Base-by-base conservation (phyloP, 139 green algal species). In the Tetradesmus obliquus region DNA sequence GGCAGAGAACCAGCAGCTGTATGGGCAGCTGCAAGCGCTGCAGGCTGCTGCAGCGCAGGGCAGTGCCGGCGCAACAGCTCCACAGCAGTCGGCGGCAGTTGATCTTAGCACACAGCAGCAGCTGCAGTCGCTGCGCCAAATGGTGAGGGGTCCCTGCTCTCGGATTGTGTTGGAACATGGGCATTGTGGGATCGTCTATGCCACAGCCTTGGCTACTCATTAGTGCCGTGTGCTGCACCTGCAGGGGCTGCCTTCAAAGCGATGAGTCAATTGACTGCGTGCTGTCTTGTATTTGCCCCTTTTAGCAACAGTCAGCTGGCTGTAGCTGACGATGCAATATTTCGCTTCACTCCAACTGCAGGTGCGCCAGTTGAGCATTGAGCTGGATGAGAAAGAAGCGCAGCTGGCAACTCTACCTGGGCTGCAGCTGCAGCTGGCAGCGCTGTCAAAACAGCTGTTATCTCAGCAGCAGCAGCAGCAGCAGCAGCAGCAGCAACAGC, bases 341-440 rank as follows among this genome's bases (percentile, higher is more conserved):
- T 7, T 66, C 57, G 57, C 57, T 9, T 66, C 57, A 62, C 9
- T 86, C 4, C n/a, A 9, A 12, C 55, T 10, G 79, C 85, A 89
- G 85, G 85, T 82, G 5, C 19, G 22, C 24, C 85, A 89, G 62
- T 51, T 89, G 62, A 82, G 85, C 32, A 45, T 19, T 69, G 17
- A 89, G 62, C 62, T 89, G 32, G 10, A 72, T 60, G 62, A 60
- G 15, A 89, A 62, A n/a, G 60, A 81, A 19, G 17, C 60, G 4
- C 85, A 55, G 62, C 85, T 82, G 13, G 57, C 83, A 54, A 60
- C 71, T 10, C 45, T 89, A 45, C 62, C 62, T 15, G 57, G 19
- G 10, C 85, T 89, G 85, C 85, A 81, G 85, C 85, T 66, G 62
- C 62, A 81, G 62, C 32, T 89, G 13, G 54, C 32, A 3, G 45